Base-by-base conservation (phyloP, 2,329 filamentous ascomycete genomes). In the Ophiocordyceps polyrhachis-furcata region DNA sequence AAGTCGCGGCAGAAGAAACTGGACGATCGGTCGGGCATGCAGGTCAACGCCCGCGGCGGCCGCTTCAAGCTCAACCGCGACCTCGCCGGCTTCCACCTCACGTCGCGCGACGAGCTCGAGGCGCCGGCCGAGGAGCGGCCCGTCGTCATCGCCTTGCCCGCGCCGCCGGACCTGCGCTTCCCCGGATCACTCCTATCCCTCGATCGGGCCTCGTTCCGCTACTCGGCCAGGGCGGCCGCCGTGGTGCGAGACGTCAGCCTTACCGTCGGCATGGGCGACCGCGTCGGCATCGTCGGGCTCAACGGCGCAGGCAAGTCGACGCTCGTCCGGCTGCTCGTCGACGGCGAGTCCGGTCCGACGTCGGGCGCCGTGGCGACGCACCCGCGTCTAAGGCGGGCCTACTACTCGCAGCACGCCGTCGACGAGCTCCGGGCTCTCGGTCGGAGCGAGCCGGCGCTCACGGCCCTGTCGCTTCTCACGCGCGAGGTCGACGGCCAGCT, bases 1-100 rank as follows among this genome's bases (percentile, higher is more conserved):
- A 88, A 87, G 49, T 84, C 80, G 5, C 71, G 84, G 1, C 83
- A 88, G 62, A 89, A 87, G 66, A 88, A 86, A 57, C 69, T 93
- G 1, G 84, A 93, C 46, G 80, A 91, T 45, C 70, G 84, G 6
- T 83, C 79, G 76, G 86, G 85, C 0, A 60, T 93, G 52, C 72
- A 88, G 54, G 79, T 85, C 38, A 81, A 67, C 49, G 74, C 76
- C 7, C 79, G 71, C 44, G 86, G 86, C 1, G 74, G 74, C 5
- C 68, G 82, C 2, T 93, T 93, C 68, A 89, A 89, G 61, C 68
- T 91, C 31, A 91, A 84, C 54, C 68, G 82, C 13, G 85, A 93
- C 52, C 62, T 81, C 1, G 66, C 51, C 0, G 86, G 83, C 0
- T 84, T 58, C 37, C 72, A 81, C 56, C 50, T 69, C 6, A 73